Base-by-base conservation (phyloP, 805 yeast genomes). In the Myxozyma melibiosi region DNA sequence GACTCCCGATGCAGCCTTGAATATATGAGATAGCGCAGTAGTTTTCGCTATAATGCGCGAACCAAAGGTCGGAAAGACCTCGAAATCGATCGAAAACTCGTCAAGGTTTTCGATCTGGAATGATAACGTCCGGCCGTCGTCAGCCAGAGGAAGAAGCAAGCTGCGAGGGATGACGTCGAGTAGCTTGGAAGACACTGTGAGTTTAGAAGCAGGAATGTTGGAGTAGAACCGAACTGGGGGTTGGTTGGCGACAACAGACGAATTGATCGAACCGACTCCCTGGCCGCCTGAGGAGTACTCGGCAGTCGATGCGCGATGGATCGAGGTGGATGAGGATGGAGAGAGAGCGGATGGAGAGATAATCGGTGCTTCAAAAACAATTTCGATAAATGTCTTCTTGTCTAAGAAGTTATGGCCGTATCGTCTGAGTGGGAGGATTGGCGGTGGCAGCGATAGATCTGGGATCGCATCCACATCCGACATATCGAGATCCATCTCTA, bases 371-470 rank as follows among this genome's bases (percentile, higher is more conserved):
- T 84, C 83, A 66, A 90, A 85, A 1, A 81, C 79, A 41, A 94
- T 74, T 68, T 91, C 96, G 30, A 94, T 79, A 61, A 90, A 83
- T 3, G 89, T 89, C 70, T 89, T 90, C 69, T 88, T 88, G 68
- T 94, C 98, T 67, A 94, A 74, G 75, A 90, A 94, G 70, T 90
- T 94, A 72, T 94, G 99, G 14, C 99, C 99, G 69, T 94, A 94
- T 66, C 96, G 82, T 66, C 97, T 80, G 52, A 94, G 75, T 0
- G 99, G 99, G 49, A 94, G 83, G 52, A 94, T 89, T 2, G 99
- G 99, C 1, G 99, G 99, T 0, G 99, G 99, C 56, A 94, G 77
- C 22, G 90, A 83, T 47, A 94, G 79, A 66, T 90, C 96, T 0
- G 99, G 98, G 52, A 94, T 92, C 16, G 84, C 79, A 63, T 90